phyloP scores from a whole-genome alignment of 2,329 filamentous ascomycete genomes.

The Phialemonium atrogriseum region DNA sequence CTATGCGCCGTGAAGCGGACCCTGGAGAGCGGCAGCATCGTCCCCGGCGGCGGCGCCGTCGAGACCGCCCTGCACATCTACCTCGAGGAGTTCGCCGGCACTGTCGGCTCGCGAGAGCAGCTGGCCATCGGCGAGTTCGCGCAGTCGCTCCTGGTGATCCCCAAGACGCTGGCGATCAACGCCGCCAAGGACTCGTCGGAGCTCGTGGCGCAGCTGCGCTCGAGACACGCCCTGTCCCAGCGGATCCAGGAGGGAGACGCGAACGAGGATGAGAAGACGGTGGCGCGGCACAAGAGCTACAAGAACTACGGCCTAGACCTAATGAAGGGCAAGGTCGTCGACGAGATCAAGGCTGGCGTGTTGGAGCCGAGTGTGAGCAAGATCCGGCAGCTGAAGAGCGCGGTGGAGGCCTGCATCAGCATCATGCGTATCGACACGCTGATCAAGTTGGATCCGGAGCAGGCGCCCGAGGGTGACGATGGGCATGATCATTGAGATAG shows the following conservation, averaged over 20 bases:
- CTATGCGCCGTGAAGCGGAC: constrained; percentile 96
- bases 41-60: constrained; percentile 91
- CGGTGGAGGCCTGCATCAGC: constrained; percentile 95
- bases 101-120: constrained; percentile 93
- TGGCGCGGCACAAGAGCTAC: constrained; percentile 93
- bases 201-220: constrained; percentile 89
- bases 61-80: constrained; percentile 99
- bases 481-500: constrained; percentile 68
- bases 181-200: constrained; percentile 95
- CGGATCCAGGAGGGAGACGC: constrained; percentile 79
- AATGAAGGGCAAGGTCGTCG: constrained; percentile 78
- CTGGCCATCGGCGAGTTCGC: constrained; percentile 97
- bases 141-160: constrained; percentile 85
- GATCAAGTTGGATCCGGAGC: constrained; percentile 94
- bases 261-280: constrained; percentile 77
- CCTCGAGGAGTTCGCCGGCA: constrained; percentile 96
- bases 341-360: constrained; percentile 90
- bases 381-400: constrained; percentile 94
- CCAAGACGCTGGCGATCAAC: constrained; percentile 94
- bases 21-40: constrained; percentile 91
- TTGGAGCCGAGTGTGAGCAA: constrained; percentile 98
- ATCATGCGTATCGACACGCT: constrained; percentile 99
- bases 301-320: constrained; percentile 97
- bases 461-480: constrained; percentile 65
- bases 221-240: constrained; percentile 88